Base-by-base conservation (phyloP, 2,329 filamentous ascomycete species). In the Huntiella omanensis region DNA sequence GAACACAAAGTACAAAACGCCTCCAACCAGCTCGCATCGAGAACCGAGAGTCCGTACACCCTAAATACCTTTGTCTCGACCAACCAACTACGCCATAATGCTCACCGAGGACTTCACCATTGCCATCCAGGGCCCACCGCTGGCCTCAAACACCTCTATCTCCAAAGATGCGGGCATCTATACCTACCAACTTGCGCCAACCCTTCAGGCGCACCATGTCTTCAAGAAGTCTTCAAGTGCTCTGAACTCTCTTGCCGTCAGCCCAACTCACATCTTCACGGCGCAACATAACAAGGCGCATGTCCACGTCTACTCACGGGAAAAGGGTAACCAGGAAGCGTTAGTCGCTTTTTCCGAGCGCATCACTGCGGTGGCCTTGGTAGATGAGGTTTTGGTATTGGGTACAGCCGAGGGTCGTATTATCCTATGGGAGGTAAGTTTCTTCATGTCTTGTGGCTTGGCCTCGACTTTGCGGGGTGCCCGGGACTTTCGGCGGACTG, bases 211-310 rank as follows among this genome's bases (percentile, higher is more conserved):
- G 57, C 80, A 80, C 56, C 68, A 76, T 52, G 73, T 79, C 41
- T 87, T 91, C 70, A 96, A 95, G 70, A 96, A 94, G 65, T 93
- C 83, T 66, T 82, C 83, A 12, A 77, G 79, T n/a, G 71, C 79
- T 19, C 67, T 71, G 49, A 83, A 88, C 60, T 80, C 83, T 54
- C 66, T 98, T 47, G 87, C 85, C 28, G 71, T 87, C 54, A 92
- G 73, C 61, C 68, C 74, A 39, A 79, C 79, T 15, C 91, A 98
- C 59, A 70, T 96, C 40, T 98, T 94, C 59, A 81, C 87, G 3
- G 88, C 85, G 3, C 91, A 98, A 60, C 72, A 81, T 43, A 86
- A 87, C 53, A 96, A 94, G 62, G 84, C 86, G 0, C 83, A 93
- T 37, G 73, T 98, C 1, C 84, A 96, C 62, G 85, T 98, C 47